Evolutionary conservation across 2,329 filamentous ascomycete genomes (phyloP).

Genomic region (Alternaria sp.): DNA sequence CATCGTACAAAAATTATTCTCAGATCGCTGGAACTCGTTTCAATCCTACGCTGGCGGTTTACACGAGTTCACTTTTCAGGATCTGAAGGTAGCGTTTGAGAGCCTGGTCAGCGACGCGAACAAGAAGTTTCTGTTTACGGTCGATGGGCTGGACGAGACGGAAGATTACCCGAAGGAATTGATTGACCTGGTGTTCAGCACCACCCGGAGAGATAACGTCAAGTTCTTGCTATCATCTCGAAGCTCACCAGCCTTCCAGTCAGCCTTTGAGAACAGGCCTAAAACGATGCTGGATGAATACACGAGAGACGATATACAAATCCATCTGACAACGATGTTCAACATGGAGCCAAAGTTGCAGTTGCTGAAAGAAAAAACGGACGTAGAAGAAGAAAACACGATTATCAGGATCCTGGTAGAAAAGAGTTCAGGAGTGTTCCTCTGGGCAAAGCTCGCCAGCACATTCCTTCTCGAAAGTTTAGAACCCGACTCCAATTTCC

Average conservation of each 20-base stretch:
- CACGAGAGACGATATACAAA: slow-evolving; percentile 32
- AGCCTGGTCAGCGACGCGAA: slow-evolving; percentile 38
- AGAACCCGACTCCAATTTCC: slow-evolving; percentile 33
- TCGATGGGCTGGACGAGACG: slow-evolving; percentile 46
- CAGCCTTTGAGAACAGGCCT: slow-evolving; percentile 36
- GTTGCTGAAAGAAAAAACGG: slow-evolving; percentile 33
- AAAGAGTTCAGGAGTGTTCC: slow-evolving; percentile 38
- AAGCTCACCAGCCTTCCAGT: slow-evolving; percentile 29
- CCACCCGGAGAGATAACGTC: slow-evolving; percentile 39
- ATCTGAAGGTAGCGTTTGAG: slow-evolving; percentile 38
- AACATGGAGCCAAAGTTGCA: slow-evolving; percentile 18
- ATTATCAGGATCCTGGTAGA: slow-evolving; percentile 35
- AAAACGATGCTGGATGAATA: slow-evolving; percentile 35
- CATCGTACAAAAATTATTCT: slow-evolving; percentile 38
- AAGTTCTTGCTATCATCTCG: slow-evolving; percentile 47
- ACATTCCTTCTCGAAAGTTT: slow-evolving; percentile 34
- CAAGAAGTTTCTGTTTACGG: slow-evolving; percentile 46
- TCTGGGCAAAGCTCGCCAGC: slow-evolving; percentile 40
- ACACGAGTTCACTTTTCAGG: slow-evolving; percentile 30
- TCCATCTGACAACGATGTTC: slow-evolving; percentile 25
- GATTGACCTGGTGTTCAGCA: slow-evolving; percentile 29
- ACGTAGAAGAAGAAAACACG: slow-evolving; percentile 33
- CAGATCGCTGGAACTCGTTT: slow-evolving; percentile 44
- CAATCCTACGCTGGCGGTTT: slow-evolving; percentile 40
- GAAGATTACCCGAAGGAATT: slow-evolving; percentile 35